Percentiles rank a stretch among this genome's conserved stretches.
Evolutionary conservation across 352 stramenopile species (phyloP).

Genomic region (Thalassiosira hispida): DNA sequence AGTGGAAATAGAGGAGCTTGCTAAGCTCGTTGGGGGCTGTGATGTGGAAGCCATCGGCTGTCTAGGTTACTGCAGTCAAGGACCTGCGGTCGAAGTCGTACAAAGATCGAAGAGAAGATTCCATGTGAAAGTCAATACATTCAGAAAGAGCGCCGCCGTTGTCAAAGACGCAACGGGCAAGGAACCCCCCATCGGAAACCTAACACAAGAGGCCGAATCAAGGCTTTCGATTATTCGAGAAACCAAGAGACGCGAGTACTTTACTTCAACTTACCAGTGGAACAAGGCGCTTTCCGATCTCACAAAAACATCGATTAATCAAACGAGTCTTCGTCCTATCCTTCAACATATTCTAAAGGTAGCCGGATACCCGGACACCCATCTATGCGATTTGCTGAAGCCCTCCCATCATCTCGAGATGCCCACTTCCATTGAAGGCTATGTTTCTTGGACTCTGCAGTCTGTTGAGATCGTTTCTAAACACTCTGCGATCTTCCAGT

Average conservation of each 20-base stretch:
- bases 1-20: constrained; percentile 39
- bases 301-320: constrained; percentile 1
- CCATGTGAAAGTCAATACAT: constrained; percentile 28
- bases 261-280: constrained; percentile 29
- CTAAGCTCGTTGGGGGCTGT: constrained; percentile 17
- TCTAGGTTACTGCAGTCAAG: constrained; percentile 37
- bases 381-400: background rate
- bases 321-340: background rate
- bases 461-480: constrained; percentile 20
- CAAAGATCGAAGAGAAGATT: constrained; percentile 5
- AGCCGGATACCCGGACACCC: constrained; percentile 10
- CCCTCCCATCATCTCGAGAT: background rate
- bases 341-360: background rate
- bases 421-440: constrained; percentile 24
- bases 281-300: constrained; percentile 29
- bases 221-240: constrained; percentile 7
- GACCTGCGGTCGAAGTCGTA: constrained; percentile 18
- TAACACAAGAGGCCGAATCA: background rate
- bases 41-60: constrained; percentile 18
- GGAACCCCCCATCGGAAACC: constrained; percentile 11
- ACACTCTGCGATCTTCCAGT: constrained; percentile 36
- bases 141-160: constrained; percentile 23
- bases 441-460: constrained; percentile 29
- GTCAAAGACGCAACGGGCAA: constrained; percentile 30
- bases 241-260: constrained; percentile 9